Base-by-base conservation (phyloP, 805 yeast genomes). In the Cephaloascus fragrans region DNA sequence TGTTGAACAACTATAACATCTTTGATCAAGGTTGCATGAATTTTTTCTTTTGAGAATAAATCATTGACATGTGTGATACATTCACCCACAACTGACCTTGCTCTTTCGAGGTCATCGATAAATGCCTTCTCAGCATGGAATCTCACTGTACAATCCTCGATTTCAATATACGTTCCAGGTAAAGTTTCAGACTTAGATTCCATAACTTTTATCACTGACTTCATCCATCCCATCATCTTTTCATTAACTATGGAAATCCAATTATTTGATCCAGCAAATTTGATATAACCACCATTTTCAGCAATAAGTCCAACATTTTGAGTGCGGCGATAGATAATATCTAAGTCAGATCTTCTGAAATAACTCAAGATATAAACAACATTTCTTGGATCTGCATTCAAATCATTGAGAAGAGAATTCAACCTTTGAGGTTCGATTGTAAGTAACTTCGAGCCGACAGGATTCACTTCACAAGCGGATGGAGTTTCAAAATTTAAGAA, bases 211-310 rank as follows among this genome's bases (percentile, higher is more conserved):
- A 63, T 54, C 6, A 83, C 77, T 29, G 74, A 69, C 3, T 70
- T 68, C 56, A 78, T 69, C 88, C 90, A 83, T 16, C 62, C 62
- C 45, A 70, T 58, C 23, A 66, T 73, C 0, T 42, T 35, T 43
- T 75, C 75, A 41, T 75, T 73, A 23, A 77, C 75, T 18, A 82
- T 64, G 2, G 82, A 69, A 36, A 72, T 59, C 95, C 95, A 86
- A 10, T 64, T 58, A 14, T 64, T 57, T 19, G 63, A 46, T 17
- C 73, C 69, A 14, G 71, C 70, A 16, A 76, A 50, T 53, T 73
- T 79, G 26, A 90, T 69, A 50, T 73, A 86, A 0, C 87, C 94
- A 29, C 97, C 97, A 52, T 82, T 80, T 57, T 89, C 97, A 1
- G 96, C 95, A 45, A 90, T 78, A 38, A 90, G 64, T 0, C 97